Percentiles rank a stretch among this genome's conserved stretches.
Conservation (phyloP, 2,329 filamentous ascomycete genomes). For the Aurifilum marmelostoma region DNA sequence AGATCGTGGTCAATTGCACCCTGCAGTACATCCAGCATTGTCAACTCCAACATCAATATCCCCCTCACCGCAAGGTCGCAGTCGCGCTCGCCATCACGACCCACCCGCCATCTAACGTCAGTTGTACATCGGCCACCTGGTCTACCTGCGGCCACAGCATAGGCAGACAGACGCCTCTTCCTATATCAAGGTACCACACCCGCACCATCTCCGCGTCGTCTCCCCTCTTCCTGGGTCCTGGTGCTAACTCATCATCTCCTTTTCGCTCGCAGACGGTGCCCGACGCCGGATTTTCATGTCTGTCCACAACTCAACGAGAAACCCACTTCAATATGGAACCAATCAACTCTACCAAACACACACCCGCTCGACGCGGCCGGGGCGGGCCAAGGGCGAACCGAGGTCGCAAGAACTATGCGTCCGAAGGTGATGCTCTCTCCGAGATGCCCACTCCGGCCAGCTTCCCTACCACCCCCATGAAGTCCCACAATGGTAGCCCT, state of each 20-base stretch:
- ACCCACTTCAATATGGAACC: slow-evolving; percentile 39
- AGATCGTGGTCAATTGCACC: slow-evolving; percentile 19
- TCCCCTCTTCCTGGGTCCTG: background rate
- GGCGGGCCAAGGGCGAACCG: slow-evolving; percentile 43
- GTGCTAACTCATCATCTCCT: background rate
- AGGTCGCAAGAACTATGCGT: slow-evolving; percentile 59
- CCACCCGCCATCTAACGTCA: slow-evolving; percentile 16
- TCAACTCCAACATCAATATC: slow-evolving; percentile 28
- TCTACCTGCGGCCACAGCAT: slow-evolving; percentile 15
- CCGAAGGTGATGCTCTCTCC: slow-evolving; percentile 56
- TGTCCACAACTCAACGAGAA: background rate
- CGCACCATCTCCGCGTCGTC: background rate
- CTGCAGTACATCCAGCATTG: slow-evolving; percentile 25
- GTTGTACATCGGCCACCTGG: slow-evolving; percentile 26
- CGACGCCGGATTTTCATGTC: slow-evolving; percentile 15
- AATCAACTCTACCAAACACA: slow-evolving; percentile 37
- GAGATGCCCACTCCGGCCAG: slow-evolving; percentile 43
- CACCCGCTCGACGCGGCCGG: slow-evolving; percentile 46
- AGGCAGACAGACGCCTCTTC: slow-evolving; percentile 20
- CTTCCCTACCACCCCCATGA: slow-evolving; percentile 52
- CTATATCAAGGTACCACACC: slow-evolving; percentile 14
- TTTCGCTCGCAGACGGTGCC: slow-evolving; percentile 3
- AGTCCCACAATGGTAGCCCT: slow-evolving; percentile 43
- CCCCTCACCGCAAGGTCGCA: slow-evolving; percentile 18
- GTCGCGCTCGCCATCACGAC: background rate